Percentiles rank a stretch among this genome's conserved stretches.
phyloP scores from a whole-genome alignment of 495 filamentous ascomycete genomes.

The Staphylotrichum longicolle region DNA sequence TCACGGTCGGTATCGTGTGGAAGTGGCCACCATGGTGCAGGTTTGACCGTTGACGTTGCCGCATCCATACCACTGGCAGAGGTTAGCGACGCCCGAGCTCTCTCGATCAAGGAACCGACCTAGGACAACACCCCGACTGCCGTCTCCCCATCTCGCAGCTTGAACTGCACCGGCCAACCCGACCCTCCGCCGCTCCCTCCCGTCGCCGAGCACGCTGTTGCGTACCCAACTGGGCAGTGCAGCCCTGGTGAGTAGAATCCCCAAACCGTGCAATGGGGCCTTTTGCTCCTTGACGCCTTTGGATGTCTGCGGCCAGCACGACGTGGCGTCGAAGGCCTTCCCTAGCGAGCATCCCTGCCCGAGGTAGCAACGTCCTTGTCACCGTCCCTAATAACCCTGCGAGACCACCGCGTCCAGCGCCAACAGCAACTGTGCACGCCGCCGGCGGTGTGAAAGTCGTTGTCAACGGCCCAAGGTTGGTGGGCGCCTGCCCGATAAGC shows the following conservation, averaged over 20 bases:
- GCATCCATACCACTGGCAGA: conserved; percentile 32
- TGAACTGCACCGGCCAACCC: conserved; percentile 36
- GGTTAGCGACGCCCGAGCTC: not conserved
- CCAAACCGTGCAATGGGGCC: conserved; percentile 30
- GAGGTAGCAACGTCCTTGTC: conserved; percentile 23
- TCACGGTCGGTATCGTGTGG: conserved; percentile 30
- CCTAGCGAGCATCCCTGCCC: conserved; percentile 28
- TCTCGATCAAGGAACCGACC: conserved; percentile 21
- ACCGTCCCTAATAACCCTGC: conserved; percentile 20
- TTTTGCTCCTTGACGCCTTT: conserved; percentile 22
- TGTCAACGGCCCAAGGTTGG: conserved; percentile 37
- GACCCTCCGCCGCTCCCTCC: conserved; percentile 28
- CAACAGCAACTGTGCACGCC: conserved; percentile 33
- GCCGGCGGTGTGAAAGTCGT: conserved; percentile 38
- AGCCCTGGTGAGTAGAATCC: conserved; percentile 39
- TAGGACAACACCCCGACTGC: conserved; percentile 41
- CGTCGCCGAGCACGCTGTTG: conserved; percentile 37
- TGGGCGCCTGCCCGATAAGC: conserved; percentile 28
- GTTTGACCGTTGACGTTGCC: conserved; percentile 39
- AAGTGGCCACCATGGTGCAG: conserved; percentile 31
- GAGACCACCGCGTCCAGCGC: conserved; percentile 18
- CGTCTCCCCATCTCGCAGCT: conserved; percentile 33
- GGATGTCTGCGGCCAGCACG: conserved; percentile 35
- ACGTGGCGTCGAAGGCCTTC: conserved; percentile 27
- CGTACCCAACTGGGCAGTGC: conserved; percentile 36